These are phyloP conservation scores for Ustilago xerochloae DNA, from an alignment of 1,284 basidiomycete genomes.

Conservation along the genomic window DNA sequence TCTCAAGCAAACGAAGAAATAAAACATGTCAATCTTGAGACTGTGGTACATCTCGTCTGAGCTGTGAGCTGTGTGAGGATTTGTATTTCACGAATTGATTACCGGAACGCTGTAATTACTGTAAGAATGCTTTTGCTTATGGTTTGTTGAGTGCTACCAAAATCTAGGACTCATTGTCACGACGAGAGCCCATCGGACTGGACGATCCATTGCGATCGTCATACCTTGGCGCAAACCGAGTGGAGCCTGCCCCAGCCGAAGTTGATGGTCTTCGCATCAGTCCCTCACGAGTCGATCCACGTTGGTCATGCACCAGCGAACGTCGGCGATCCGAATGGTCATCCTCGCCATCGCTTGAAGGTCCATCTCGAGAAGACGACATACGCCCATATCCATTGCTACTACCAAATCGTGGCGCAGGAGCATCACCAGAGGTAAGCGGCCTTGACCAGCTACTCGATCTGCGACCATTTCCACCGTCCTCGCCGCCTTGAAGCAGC, in stretches of 20 bases:
- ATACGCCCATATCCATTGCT: constrained; percentile 18
- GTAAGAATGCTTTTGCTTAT: background rate
- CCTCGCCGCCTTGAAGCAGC: constrained; percentile 19
- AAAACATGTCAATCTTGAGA: no score
- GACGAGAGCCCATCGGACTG: constrained; percentile 14
- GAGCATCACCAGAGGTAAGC: constrained; percentile 35
- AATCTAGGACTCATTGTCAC: background rate
- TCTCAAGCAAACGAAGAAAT: no score
- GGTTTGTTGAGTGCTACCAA: background rate
- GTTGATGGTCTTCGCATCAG: constrained; percentile 40
- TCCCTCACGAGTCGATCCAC: constrained; percentile 18
- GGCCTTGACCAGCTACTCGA: constrained; percentile 34
- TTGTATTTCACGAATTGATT: background rate
- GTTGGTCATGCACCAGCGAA: constrained; percentile 14
- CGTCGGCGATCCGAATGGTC: constrained; percentile 27
- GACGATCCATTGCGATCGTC: constrained; percentile 19
- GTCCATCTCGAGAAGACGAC: constrained; percentile 21
- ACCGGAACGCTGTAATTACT: background rate
- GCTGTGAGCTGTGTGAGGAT: no score
- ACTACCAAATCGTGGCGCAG: constrained; percentile 24
- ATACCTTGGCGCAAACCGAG: constrained; percentile 33
- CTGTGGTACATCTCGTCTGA: no score
- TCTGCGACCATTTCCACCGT: background rate
- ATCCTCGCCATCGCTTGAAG: constrained; percentile 28
- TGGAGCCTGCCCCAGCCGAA: constrained; percentile 40